Conservation (phyloP, 331 rosid genomes). For the Prunus yedoensis region DNA sequence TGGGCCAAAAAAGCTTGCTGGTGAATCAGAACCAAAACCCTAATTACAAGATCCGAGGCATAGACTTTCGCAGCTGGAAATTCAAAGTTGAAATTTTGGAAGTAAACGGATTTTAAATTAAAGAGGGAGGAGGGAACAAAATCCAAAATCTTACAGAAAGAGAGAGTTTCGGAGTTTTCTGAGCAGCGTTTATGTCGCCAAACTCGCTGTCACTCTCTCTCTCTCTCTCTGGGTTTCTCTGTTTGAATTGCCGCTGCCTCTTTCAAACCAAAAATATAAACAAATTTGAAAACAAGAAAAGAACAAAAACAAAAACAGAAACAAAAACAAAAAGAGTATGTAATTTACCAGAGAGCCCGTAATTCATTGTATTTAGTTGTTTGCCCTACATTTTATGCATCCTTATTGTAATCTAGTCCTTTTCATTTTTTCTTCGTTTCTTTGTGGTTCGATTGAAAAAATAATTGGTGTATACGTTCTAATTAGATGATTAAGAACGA, state of each 20-base stretch:
- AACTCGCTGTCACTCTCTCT: slow-evolving; percentile 3
- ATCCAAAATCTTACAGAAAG: background rate
- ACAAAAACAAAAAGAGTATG: background rate
- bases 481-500: too few relatives aligned
- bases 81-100: slow-evolving; percentile 12
- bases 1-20: slow-evolving; percentile 22
- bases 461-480: background rate
- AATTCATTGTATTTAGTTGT: background rate
- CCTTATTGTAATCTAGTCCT: background rate
- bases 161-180: slow-evolving; percentile 19
- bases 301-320: background rate
- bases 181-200: slow-evolving; percentile 31
- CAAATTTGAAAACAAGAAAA: background rate
- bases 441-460: background rate
- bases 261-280: slow-evolving; percentile 34
- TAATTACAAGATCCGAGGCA: slow-evolving; percentile 30
- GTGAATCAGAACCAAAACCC: slow-evolving; percentile 35
- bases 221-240: slow-evolving; percentile 7
- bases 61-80: slow-evolving; percentile 20
- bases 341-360: background rate
- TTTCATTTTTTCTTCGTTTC: background rate
- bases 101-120: background rate
- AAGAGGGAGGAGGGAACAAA: background rate
- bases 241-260: slow-evolving; percentile 64
- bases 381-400: background rate